Conservation (phyloP, 768 basidiomycete species). For the Leccinum disarticulatum region DNA sequence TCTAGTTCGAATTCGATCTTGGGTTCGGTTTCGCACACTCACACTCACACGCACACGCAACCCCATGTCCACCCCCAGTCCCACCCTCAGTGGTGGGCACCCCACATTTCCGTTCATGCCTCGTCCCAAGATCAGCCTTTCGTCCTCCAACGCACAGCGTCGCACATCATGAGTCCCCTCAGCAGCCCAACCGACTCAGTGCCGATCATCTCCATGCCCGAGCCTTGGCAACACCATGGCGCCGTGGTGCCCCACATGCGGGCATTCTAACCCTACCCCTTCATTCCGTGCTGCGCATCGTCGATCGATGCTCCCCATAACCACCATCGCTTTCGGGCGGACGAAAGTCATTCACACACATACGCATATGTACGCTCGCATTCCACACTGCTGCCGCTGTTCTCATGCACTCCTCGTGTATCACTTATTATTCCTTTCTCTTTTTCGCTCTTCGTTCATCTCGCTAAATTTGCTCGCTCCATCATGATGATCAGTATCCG, state of each 20-base stretch:
- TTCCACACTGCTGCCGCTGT: slow-evolving; percentile 4
- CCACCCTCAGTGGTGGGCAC: background rate
- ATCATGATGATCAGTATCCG: background rate
- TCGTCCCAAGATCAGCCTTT: slow-evolving; percentile 5
- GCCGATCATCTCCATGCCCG: slow-evolving; percentile 21
- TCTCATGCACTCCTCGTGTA: slow-evolving; percentile 9
- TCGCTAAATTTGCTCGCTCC: background rate
- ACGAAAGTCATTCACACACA: background rate
- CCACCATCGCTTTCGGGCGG: background rate
- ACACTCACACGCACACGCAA: background rate
- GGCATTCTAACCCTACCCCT: slow-evolving; percentile 10
- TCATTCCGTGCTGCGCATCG: background rate
- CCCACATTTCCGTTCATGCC: background rate
- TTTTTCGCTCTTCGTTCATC: background rate
- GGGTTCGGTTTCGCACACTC: background rate
- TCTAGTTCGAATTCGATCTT: background rate
- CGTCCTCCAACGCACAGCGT: background rate
- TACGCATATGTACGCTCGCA: slow-evolving; percentile 7
- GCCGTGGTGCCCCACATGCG: slow-evolving; percentile 1
- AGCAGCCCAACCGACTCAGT: slow-evolving; percentile 7
- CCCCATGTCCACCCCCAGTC: background rate
- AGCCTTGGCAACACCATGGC: slow-evolving; percentile 21
- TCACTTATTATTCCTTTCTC: background rate
- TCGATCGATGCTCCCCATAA: slow-evolving; percentile 14
- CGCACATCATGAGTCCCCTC: slow-evolving; percentile 11